Evolutionary conservation across 495 filamentous ascomycete genomes (phyloP), one percentile per base, ranked within the genome.

Genomic region (Neurospora sp.): DNA sequence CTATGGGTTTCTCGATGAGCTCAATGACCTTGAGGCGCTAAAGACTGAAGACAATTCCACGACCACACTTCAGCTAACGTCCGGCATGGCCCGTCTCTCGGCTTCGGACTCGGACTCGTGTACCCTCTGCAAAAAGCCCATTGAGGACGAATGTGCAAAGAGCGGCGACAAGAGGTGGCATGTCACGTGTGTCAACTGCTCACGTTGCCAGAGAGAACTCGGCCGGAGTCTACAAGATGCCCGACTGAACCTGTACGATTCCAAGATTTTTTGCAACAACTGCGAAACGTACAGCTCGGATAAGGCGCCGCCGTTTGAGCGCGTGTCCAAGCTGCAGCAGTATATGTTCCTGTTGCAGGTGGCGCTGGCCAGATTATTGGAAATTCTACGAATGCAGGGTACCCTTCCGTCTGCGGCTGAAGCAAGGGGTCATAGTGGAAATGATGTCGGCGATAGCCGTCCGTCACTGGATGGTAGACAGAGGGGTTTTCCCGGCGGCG

Each of bases 321-420:
- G 86, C 41, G 88, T 97, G 35, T 90, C 93, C 14, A 92, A 95
- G 78, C 85, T 99, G 71, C 90, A 93, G 79, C 96, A 98, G 81
- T 99, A 97, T 77, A 90, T 98, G 14, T 98, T 96, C 81, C 84
- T 99, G 54, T 84, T 99, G 40, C 89, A 91, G 78, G 94, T 98
- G 38, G 96, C 96, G 46, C 89, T 98, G 69, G 96, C 96, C 9
- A 88, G 96, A 71, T 86, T 99, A 41, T 86, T 99, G 44, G 90
- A 94, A 20, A 96, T 94, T 23, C 88, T 99, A 62, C 90, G 93
- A 72, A 90, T 86, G 71, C 94, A 89, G 74, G 94, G 94, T 70
- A 91, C 92, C 23, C 81, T 99, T 69, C 90, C 92, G 42, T 89
- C 89, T 69, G 89, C 91, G 40, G 90, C 91, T 66, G 94, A 96